These are phyloP conservation scores for Rhodocollybia butyracea DNA, from an alignment of 768 basidiomycete species.

Conservation along the genomic window DNA sequence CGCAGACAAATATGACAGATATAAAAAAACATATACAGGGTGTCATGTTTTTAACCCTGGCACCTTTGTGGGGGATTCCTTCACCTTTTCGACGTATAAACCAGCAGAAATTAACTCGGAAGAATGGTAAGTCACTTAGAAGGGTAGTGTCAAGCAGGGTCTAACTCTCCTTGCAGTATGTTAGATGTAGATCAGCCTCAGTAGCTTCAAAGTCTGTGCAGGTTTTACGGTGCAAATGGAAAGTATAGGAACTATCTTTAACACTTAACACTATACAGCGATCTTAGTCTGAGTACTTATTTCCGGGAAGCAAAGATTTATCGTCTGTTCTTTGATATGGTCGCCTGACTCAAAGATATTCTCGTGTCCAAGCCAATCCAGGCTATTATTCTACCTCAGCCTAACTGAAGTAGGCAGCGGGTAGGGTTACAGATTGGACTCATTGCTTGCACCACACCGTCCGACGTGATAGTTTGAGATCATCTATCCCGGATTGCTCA, in stretches of 20 bases:
- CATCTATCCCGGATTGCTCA: too few species aligned
- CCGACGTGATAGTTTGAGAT: too few species aligned
- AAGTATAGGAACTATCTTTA: too few species aligned
- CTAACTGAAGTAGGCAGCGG: too few species aligned
- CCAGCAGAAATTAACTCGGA: conserved; percentile 84
- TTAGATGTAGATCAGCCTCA: background rate
- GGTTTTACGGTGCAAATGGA: background rate
- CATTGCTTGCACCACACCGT: too few species aligned
- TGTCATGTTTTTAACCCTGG: conserved; percentile 99
- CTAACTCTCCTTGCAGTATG: background rate
- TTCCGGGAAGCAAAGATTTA: background rate
- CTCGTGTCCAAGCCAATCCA: too few species aligned
- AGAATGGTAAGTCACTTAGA: conserved; percentile 54
- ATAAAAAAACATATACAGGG: conserved; percentile 94
- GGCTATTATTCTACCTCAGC: too few species aligned
- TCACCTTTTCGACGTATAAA: conserved; percentile 88
- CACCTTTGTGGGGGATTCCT: conserved; percentile 78
- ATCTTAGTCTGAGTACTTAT: background rate
- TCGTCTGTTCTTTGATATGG: too few species aligned
- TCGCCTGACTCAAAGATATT: too few species aligned
- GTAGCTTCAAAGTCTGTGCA: background rate
- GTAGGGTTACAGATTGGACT: too few species aligned
- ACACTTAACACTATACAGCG: too few species aligned
- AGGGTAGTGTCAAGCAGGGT: background rate
- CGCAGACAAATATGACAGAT: conserved; percentile 95